Conservation (phyloP, 2,329 filamentous ascomycete species). For the Fusarium pseudograminearum region DNA sequence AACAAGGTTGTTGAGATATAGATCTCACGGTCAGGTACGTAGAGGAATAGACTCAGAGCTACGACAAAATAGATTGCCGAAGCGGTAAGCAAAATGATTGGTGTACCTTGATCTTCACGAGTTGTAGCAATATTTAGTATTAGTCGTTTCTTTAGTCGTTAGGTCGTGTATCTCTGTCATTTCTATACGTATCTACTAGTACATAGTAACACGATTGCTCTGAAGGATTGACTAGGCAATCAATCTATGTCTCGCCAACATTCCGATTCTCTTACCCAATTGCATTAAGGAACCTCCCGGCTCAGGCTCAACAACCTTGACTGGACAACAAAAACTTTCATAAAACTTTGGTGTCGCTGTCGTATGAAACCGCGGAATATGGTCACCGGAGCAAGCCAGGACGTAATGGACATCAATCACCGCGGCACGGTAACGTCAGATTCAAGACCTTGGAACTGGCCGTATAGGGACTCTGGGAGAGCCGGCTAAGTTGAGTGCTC, state of each 20-base stretch:
- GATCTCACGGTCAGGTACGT: background rate
- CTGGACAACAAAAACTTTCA: conserved; percentile 15
- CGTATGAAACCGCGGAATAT: conserved; percentile 40
- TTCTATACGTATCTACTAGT: background rate
- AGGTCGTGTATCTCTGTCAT: background rate
- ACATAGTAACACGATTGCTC: background rate
- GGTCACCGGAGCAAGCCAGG: conserved; percentile 23
- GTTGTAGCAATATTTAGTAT: background rate
- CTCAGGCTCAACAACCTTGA: conserved; percentile 10
- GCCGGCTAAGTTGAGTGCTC: conserved; percentile 42
- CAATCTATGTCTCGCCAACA: background rate
- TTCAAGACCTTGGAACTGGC: conserved; percentile 11
- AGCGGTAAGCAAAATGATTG: conserved; percentile 8
- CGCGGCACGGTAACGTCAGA: conserved; percentile 21
- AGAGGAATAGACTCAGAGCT: background rate
- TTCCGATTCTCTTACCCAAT: conserved; percentile 19
- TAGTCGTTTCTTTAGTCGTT: background rate
- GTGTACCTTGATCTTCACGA: conserved; percentile 2
- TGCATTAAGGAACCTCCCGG: conserved; percentile 29
- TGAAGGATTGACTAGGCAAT: background rate
- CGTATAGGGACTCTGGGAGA: conserved; percentile 30
- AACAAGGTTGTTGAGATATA: background rate
- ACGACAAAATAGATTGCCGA: conserved; percentile 16
- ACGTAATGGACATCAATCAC: conserved; percentile 48
- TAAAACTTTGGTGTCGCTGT: conserved; percentile 23